Base-by-base conservation (phyloP, 148 eudicot genomes). In the Rhododendron kiyosumense region DNA sequence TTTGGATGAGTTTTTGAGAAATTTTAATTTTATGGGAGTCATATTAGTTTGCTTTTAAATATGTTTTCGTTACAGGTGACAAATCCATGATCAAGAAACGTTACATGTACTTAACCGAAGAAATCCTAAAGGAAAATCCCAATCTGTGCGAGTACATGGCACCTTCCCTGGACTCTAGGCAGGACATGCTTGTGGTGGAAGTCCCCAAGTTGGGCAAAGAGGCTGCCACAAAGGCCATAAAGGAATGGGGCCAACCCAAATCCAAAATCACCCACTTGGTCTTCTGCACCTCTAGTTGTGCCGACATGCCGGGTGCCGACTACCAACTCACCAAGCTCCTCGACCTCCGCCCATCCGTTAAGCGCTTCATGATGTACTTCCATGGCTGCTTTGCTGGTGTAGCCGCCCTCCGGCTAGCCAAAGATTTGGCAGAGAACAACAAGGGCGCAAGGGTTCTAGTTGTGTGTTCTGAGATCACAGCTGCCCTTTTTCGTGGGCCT, bases 321-420 rank as follows among this genome's bases (percentile, higher is more conserved):
- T 89, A 85, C 86, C 91, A 89, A 85, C 91, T 89, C 75, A 87
- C 89, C 83, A 87, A 89, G 81, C 91, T 89, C 85, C 88, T 89
- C 41, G 88, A 89, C 8, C 89, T 89, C 38, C 83, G 87, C 61
- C 87, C 88, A 12, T 87, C 89, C 61, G 91, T 89, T 38, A 87
- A 87, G 82, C 88, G 91, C 30, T 81, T 89, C 85, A 89, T 89
- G 89, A 88, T 90, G 92, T 90, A 90, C 89, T 90, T 88, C n/a
- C 92, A 90, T 36, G 91, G 91, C 73, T 90, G 90, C 87, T 88
- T 88, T 30, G 90, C 91, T 57, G 88, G 88, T 5, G 91, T 90
- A 71, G 88, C 89, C 52, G 90, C 88, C 41, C 88, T 90, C 63
- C 86, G 90, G 8, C 9, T 88, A 41, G 92, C 90, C 85, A 88